A percentile compares a stretch with the other conserved stretches of the same genome.
phyloP scores from a whole-genome alignment of 495 filamentous ascomycete species.

The Neohortaea acidophila region DNA sequence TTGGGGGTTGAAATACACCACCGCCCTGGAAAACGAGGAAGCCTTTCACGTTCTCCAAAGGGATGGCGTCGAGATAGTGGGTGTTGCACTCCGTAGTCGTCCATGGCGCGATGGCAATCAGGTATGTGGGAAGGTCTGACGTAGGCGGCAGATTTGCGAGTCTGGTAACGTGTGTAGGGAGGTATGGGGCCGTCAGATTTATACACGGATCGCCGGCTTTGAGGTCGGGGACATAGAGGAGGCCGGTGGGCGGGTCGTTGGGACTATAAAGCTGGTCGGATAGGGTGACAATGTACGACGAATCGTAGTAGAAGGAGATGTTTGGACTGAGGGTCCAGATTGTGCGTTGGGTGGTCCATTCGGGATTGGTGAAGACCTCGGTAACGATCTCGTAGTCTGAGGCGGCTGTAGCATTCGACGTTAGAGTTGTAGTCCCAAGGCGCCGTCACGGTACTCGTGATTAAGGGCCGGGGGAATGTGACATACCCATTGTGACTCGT shows the following conservation, averaged over 20 bases:
- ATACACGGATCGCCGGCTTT: conserved; percentile 39
- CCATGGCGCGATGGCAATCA: conserved; percentile 88
- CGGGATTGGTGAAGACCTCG: conserved; percentile 23
- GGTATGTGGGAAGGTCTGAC: conserved; percentile 32
- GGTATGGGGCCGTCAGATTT: conserved; percentile 36
- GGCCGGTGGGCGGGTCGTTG: conserved; percentile 46
- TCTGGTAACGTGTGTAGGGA: conserved; percentile 64
- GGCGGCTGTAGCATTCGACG: background rate
- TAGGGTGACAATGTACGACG: conserved; percentile 52
- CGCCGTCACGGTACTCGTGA: too few species aligned
- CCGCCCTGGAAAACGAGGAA: conserved; percentile 64
- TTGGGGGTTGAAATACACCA: conserved; percentile 43
- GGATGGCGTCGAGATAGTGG: conserved; percentile 51
- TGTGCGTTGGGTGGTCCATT: background rate
- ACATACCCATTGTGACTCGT: too few species aligned
- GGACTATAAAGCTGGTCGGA: conserved; percentile 42
- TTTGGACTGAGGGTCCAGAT: conserved; percentile 14
- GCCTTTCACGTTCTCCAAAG: conserved; percentile 38
- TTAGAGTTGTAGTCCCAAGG: too few species aligned
- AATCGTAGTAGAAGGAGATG: conserved; percentile 47
- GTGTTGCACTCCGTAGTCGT: conserved; percentile 50
- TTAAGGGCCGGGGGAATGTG: too few species aligned
- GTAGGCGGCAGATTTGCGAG: conserved; percentile 52
- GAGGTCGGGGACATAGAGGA: conserved; percentile 71
- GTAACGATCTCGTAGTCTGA: conserved; percentile 18